Base-by-base conservation (phyloP, 108 stramenopile genomes). In the Pinguiococcus pyrenoidosus region DNA sequence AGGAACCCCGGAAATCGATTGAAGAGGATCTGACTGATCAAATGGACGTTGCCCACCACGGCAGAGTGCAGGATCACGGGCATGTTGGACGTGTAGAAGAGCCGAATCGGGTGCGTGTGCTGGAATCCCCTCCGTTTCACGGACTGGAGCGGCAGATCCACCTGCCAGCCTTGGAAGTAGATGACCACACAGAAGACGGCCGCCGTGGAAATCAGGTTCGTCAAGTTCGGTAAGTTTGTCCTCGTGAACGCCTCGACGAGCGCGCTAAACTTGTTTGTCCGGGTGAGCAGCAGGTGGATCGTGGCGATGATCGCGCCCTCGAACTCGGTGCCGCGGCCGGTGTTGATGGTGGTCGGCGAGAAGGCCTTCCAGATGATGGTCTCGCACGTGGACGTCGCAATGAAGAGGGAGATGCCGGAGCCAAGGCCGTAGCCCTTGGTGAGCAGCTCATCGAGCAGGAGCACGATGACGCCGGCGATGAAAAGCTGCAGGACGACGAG, bases 51-150 rank as follows among this genome's bases (percentile, higher is more conserved):
- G 69, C 81, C 82, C 14, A 95, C 90, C 49, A 99, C 70, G 0
- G 94, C 93, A 14, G 93, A 90, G 71, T 94, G 93, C 26, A 99
- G 78, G 59, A 99, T 96, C 69, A 99, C 92, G 66, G 93, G 93
- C 90, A 99, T 99, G 89, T 99, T 99, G 69, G 92, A 94, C 12
- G 97, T 96, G 86, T 99, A 99, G 70, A 99, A 96, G 20, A 99
- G 83, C 80, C 70, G 69, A 59, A 75, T 75, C 17, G 64, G 68
- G 52, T 70, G 67, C 20, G 64, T 59, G 39, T 64, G 59, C 37
- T 68, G 63, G 49, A 92, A 89, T 41, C 95, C 91, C 34, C 90
- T 81, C 70, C 88, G 87, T 73, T 92, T 90, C 49, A 83, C 82
- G 79, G 83, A 80, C 80, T 87, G 87, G 69, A 92, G 86, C 36